Base-by-base conservation (phyloP, 306 rosid species). In the Dalbergia oliveri region DNA sequence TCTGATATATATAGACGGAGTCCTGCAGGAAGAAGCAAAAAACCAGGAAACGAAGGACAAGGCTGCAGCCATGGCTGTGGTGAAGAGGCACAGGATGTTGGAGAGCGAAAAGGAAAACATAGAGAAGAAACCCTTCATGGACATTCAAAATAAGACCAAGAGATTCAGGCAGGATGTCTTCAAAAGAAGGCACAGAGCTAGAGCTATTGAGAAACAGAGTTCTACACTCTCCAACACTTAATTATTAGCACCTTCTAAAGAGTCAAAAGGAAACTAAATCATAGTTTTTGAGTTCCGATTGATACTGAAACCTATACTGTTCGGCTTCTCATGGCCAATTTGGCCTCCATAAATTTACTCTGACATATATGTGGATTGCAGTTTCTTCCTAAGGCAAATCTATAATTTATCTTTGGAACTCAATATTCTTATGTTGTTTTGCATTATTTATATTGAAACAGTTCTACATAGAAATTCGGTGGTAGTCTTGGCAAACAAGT, bases 131-230 rank as follows among this genome's bases (percentile, higher is more conserved):
- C 98, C 98, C 21, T 89, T 85, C 83, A 82, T 90, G 84, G 98
- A 94, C 82, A 88, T 94, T 78, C 90, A 86, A 75, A 84, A 4
- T 54, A 97, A 94, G 86, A 94, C 98, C 64, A 94, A 88, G 89
- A 91, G 89, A 87, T 86, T 94, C 85, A 86, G 98, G 76, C 97
- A 92, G 82, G 98, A 94, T 87, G 88, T 94, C 77, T 94, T 92
- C 91, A 94, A 90, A 90, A 89, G 97, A 89, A 88, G 93, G 88
- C 93, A 94, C 77, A 88, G 86, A 84, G 92, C 94, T 74, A 91
- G 92, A 82, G 91, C 84, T 65, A 79, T 72, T 61, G 72, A 72
- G 76, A 87, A 69, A 53, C 87, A 70, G 68, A 84, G 69, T 66
- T 82, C 89, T 37, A 41, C 81, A 37, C 56, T 23, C 26, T 73